These are phyloP conservation scores for Phytophthora pluvialis DNA, from an alignment of 352 stramenopile genomes.

Conservation along the genomic window DNA sequence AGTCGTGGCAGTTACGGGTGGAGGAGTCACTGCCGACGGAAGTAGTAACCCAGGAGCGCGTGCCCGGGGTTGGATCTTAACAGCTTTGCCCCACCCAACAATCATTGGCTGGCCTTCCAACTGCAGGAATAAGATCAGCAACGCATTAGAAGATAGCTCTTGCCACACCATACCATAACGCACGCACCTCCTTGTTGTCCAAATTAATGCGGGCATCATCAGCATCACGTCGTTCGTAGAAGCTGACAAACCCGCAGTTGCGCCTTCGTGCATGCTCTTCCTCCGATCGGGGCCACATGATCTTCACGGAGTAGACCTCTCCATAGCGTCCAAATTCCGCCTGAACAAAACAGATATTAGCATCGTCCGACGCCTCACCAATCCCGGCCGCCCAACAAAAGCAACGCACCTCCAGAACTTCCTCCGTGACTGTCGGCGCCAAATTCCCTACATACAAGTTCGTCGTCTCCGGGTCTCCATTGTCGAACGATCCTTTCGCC, in stretches of 20 bases:
- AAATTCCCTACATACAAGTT: slow-evolving; percentile 97
- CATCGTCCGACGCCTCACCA: neutral
- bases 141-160: neutral
- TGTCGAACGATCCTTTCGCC: slow-evolving; percentile 82
- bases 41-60: slow-evolving; percentile 15
- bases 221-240: slow-evolving; percentile 83
- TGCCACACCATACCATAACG: neutral
- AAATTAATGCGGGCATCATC: slow-evolving; percentile 79
- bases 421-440: slow-evolving; percentile 92
- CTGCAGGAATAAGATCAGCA: slow-evolving; percentile 32
- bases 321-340: slow-evolving; percentile 91
- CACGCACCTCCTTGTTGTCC: slow-evolving; percentile 73
- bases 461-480: slow-evolving; percentile 87
- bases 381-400: neutral
- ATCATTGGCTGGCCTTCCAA: slow-evolving; percentile 78
- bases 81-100: slow-evolving; percentile 83
- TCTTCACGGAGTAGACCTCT: slow-evolving; percentile 95
- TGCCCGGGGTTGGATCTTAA: slow-evolving; percentile 65
- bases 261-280: slow-evolving; percentile 91
- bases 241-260: slow-evolving; percentile 97
- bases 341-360: slow-evolving; percentile 27
- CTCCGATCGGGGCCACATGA: slow-evolving; percentile 98
- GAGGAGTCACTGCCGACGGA: slow-evolving; percentile 12
- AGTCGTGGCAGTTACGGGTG: slow-evolving; percentile 10
- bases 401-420: slow-evolving; percentile 71